phyloP scores from a whole-genome alignment of 1,284 basidiomycete species.

The Sanguinoderma infundibulare region DNA sequence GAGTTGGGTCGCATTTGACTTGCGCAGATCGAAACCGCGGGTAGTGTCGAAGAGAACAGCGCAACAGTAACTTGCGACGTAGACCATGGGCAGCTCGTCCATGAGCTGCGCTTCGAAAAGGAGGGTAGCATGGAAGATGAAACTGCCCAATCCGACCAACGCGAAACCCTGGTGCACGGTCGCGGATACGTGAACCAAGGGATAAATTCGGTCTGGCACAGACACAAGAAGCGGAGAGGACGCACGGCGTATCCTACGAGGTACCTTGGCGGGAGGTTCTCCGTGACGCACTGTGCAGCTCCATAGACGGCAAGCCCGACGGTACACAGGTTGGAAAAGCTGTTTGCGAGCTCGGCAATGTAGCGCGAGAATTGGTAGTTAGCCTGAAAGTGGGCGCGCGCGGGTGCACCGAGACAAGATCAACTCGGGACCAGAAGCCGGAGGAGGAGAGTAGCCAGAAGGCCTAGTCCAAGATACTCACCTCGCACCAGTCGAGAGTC shows the following conservation, averaged over 20 bases:
- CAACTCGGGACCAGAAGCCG: neutral
- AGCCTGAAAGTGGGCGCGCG: constrained; percentile 41
- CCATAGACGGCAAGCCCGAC: constrained; percentile 55
- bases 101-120: constrained; percentile 70
- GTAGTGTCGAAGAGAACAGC: constrained; percentile 62
- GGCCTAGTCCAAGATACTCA: constrained; percentile 31
- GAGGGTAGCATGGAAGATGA: constrained; percentile 73
- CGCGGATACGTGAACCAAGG: neutral
- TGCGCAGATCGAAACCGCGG: constrained; percentile 50
- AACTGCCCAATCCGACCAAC: constrained; percentile 65
- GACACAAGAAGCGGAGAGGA: constrained; percentile 10
- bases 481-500: constrained; percentile 76
- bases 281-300: constrained; percentile 37
- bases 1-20: constrained; percentile 40
- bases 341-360: constrained; percentile 70
- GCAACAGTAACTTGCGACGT: constrained; percentile 56
- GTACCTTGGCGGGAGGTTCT: constrained; percentile 56
- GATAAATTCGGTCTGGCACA: neutral
- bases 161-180: constrained; percentile 52
- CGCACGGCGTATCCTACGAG: constrained; percentile 54
- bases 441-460: constrained; percentile 11
- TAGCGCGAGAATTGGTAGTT: constrained; percentile 76
- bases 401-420: neutral
- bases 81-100: constrained; percentile 76
- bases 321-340: constrained; percentile 64